Percentiles rank a stretch among this genome's conserved stretches.
These are phyloP conservation scores for Chrysosporium keratinophilum DNA, from an alignment of 2,329 filamentous ascomycete genomes.

Conservation along the genomic window DNA sequence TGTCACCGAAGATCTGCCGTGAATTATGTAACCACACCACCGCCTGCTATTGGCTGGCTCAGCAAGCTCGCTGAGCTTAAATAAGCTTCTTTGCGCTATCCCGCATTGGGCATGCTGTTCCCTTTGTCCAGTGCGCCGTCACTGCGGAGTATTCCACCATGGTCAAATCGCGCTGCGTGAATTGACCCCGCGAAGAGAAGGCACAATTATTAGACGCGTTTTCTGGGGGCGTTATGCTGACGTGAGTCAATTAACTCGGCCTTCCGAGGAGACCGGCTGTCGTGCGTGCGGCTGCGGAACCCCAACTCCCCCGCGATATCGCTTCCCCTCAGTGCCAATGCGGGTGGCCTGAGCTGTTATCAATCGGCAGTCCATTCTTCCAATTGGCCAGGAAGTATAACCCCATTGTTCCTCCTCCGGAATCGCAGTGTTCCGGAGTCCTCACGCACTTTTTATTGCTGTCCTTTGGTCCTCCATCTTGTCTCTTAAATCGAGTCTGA, in stretches of 20 bases:
- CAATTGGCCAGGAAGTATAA: not conserved
- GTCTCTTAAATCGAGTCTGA: not conserved
- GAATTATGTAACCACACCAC: not conserved
- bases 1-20: not conserved
- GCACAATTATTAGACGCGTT: too few relatives aligned
- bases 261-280: not conserved
- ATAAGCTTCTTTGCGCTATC: constrained; percentile 3
- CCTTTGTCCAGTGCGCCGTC: not conserved
- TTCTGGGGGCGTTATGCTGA: not conserved
- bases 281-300: not conserved
- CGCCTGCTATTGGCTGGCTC: not conserved
- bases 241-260: not conserved
- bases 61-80: not conserved
- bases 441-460: not conserved
- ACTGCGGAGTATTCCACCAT: too few relatives aligned
- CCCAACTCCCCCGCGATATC: constrained; percentile 1
- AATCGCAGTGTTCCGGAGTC: not conserved
- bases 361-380: not conserved
- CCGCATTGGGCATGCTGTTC: not conserved
- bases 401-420: not conserved
- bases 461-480: not conserved
- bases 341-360: not conserved
- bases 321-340: not conserved
- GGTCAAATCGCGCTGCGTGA: too few relatives aligned
- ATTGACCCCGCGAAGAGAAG: too few relatives aligned